Evolutionary conservation across 1,284 basidiomycete genomes (phyloP).

Genomic region (Trichosporon coremiiforme): DNA sequence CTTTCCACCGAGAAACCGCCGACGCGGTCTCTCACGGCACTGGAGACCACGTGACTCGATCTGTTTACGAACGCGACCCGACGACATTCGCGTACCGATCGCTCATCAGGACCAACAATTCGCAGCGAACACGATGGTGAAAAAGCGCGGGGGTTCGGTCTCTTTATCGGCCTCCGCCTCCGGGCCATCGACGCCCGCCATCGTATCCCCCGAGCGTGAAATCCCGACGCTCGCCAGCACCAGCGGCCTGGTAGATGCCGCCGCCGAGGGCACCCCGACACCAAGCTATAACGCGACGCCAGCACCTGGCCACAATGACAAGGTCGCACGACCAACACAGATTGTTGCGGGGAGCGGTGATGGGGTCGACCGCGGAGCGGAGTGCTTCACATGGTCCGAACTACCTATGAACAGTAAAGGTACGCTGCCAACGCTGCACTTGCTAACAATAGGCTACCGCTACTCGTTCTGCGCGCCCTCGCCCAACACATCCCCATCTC

Average conservation of each 20-base stretch:
- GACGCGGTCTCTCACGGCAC: not conserved
- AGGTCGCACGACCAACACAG: conserved; percentile 30
- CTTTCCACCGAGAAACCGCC: conserved; percentile 10
- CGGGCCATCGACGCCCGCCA: not conserved
- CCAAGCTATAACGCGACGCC: conserved; percentile 33
- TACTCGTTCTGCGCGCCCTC: conserved; percentile 58
- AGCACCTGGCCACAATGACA: conserved; percentile 30
- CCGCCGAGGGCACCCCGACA: not conserved
- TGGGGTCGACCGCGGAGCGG: conserved; percentile 45
- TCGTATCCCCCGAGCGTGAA: not conserved
- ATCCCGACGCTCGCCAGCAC: conserved; percentile 3
- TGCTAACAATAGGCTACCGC: conserved; percentile 47
- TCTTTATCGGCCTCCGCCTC: conserved; percentile 5
- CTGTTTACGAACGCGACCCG: not conserved
- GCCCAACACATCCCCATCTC: conserved; percentile 42
- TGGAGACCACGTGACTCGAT: not conserved
- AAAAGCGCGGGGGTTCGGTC: not conserved
- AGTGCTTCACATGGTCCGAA: conserved; percentile 54
- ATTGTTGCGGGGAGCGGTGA: conserved; percentile 47
- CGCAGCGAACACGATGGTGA: not conserved
- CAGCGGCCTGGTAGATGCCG: not conserved
- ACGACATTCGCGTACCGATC: not conserved
- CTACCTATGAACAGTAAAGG: conserved; percentile 53
- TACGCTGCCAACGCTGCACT: conserved; percentile 20
- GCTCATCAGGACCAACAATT: not conserved